Base-by-base conservation (phyloP, 768 basidiomycete species). In the Lactarius evosmus region DNA sequence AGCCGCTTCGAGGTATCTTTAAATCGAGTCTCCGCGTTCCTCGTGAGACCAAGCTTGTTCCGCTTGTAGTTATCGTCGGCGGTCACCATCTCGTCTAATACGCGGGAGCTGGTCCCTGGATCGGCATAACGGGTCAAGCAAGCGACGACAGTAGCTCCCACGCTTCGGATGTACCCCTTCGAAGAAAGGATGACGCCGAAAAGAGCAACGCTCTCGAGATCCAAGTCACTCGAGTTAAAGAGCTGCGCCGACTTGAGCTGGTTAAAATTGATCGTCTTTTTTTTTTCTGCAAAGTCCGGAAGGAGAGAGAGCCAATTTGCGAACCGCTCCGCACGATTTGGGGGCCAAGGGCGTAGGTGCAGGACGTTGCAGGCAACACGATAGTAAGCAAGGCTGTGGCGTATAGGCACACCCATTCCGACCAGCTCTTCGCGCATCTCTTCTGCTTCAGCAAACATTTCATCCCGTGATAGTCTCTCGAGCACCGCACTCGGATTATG, bases 121-220 rank as follows among this genome's bases (percentile, higher is more conserved):
- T 71, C 61, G 2, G 80, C 76, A 70, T 78, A 82, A 25, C 79
- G 79, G 41, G 81, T 73, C 22, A 88, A 70, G 4, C 73, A 71
- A 2, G 78, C 74, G 34, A 83, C 62, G 56, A 72, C 70, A 7
- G 70, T 7, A 0, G 30, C 2, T 4, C 66, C 44, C 11, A 71
- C 14, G 0, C 11, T 40, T 7, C 25, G 29, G 61, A 69, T 56
- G 61, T 80, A 80, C 0, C 85, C 85, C 67, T 82, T 85, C 19
- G 74, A 72, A 3, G 79, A 79, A n/a, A 77, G 74, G 4, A 78
- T 71, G 50, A 78, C 59, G 22, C 78, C 82, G 55, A 84, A 81
- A 16, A 71, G 75, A 60, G 77, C 69, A 17, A 82, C 63, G 29
- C 82, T 73, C 1, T 70, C 56, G 19, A 80, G 71, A 32, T 79